Conservation (phyloP, 805 yeast species). For the Kuraishia piskuri region DNA sequence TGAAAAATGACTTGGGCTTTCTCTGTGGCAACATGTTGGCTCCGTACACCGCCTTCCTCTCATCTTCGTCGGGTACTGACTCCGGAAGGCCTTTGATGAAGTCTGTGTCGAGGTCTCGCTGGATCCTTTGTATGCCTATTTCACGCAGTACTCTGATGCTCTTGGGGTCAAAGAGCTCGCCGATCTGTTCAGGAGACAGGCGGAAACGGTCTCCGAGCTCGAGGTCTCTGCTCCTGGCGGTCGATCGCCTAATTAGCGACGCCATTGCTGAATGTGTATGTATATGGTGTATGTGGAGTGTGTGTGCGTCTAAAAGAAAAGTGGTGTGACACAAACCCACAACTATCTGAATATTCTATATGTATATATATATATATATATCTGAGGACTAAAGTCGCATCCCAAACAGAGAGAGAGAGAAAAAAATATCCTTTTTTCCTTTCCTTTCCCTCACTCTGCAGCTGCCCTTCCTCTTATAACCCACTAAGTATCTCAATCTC, state of each 20-base stretch:
- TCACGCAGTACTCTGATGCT: slow-evolving; percentile 32
- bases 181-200: slow-evolving; percentile 26
- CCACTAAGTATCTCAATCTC: too few relatives aligned
- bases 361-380: too few relatives aligned
- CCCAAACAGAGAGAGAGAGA: too few relatives aligned
- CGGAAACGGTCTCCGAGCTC: slow-evolving; percentile 9
- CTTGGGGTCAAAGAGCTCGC: slow-evolving; percentile 55
- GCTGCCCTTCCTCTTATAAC: too few relatives aligned
- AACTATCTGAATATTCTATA: neutral
- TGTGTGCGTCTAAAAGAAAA: neutral
- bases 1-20: slow-evolving; percentile 57
- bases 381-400: too few relatives aligned
- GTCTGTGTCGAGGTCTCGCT: slow-evolving; percentile 27
- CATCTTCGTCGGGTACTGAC: slow-evolving; percentile 20
- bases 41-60: slow-evolving; percentile 50
- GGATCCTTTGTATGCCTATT: slow-evolving; percentile 30
- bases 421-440: too few relatives aligned
- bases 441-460: too few relatives aligned
- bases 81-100: slow-evolving; percentile 28
- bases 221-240: neutral
- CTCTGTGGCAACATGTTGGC: slow-evolving; percentile 64
- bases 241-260: neutral
- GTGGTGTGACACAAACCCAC: neutral
- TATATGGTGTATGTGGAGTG: neutral
- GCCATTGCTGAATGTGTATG: neutral